These are phyloP conservation scores for Talaromyces borbonicus DNA, from an alignment of 495 filamentous ascomycete genomes.

Conservation along the genomic window DNA sequence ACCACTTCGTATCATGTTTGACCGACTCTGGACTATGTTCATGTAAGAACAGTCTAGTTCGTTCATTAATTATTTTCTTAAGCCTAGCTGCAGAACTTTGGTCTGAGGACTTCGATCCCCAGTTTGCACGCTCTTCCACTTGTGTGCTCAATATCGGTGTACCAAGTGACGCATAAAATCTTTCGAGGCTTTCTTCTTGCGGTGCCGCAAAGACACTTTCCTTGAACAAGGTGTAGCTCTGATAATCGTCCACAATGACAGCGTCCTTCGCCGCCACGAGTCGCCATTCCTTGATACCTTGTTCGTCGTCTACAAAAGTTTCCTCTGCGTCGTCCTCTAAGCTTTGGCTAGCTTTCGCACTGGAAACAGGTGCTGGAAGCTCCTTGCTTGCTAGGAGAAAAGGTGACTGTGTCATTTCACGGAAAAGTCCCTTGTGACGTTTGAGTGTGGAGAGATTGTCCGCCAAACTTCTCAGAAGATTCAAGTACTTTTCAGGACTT, in stretches of 20 bases:
- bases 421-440: constrained; percentile 66
- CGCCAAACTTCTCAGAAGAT: constrained; percentile 65
- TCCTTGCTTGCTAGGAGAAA: constrained; percentile 77
- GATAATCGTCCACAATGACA: constrained; percentile 78
- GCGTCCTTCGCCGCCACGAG: constrained; percentile 60
- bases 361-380: constrained; percentile 40
- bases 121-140: constrained; percentile 36
- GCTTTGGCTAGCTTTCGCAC: constrained; percentile 11
- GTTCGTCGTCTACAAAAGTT: constrained; percentile 54
- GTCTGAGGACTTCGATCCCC: constrained; percentile 41
- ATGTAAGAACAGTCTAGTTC: constrained; percentile 78
- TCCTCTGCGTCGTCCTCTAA: constrained; percentile 33
- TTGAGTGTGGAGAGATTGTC: constrained; percentile 58
- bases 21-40: constrained; percentile 58
- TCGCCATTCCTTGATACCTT: constrained; percentile 64
- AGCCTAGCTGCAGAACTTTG: constrained; percentile 47
- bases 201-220: constrained; percentile 72
- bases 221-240: constrained; percentile 75
- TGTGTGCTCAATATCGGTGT: constrained; percentile 32
- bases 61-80: constrained; percentile 71
- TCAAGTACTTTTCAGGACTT: constrained; percentile 73
- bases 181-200: constrained; percentile 76
- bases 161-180: constrained; percentile 59
- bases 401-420: constrained; percentile 60
- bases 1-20: constrained; percentile 76